A percentile compares a stretch with the other conserved stretches of the same genome.
These are phyloP conservation scores for Angophora floribunda DNA, from an alignment of 345 rosid species.

Conservation along the genomic window DNA sequence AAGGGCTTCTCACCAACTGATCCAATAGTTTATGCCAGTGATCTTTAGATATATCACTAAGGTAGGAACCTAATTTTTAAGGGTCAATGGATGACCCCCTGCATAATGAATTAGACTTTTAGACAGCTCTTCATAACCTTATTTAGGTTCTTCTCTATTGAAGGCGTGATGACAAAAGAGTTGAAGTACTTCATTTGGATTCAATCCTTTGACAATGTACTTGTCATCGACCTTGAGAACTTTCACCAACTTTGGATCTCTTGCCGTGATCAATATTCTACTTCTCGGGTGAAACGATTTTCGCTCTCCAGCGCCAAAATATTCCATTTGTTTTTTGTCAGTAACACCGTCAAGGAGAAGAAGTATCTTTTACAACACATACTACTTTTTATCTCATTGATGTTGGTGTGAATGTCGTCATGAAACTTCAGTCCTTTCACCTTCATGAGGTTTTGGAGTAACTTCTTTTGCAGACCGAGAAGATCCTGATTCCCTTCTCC, in stretches of 20 bases:
- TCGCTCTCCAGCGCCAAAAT: background rate
- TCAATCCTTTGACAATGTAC: background rate
- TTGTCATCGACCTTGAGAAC: background rate
- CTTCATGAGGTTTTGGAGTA: background rate
- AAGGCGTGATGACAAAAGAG: background rate
- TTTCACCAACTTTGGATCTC: background rate
- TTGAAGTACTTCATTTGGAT: background rate
- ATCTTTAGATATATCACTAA: background rate
- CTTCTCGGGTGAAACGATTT: background rate
- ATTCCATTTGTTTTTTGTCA: background rate
- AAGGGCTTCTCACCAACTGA: background rate
- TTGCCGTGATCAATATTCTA: background rate
- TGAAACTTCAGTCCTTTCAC: background rate
- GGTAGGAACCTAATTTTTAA: background rate
- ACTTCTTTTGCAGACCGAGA: background rate
- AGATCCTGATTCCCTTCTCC: background rate
- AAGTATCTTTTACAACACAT: background rate
- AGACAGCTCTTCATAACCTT: background rate
- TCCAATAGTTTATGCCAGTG: background rate
- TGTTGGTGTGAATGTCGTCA: background rate
- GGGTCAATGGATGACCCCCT: background rate
- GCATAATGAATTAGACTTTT: background rate
- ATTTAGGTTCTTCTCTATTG: background rate
- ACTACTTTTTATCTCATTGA: background rate
- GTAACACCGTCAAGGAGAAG: background rate